Percentiles rank a stretch among this genome's conserved stretches.
phyloP scores from a whole-genome alignment of 371 early-diverging fungal genomes.

The Coemansia sp. region DNA sequence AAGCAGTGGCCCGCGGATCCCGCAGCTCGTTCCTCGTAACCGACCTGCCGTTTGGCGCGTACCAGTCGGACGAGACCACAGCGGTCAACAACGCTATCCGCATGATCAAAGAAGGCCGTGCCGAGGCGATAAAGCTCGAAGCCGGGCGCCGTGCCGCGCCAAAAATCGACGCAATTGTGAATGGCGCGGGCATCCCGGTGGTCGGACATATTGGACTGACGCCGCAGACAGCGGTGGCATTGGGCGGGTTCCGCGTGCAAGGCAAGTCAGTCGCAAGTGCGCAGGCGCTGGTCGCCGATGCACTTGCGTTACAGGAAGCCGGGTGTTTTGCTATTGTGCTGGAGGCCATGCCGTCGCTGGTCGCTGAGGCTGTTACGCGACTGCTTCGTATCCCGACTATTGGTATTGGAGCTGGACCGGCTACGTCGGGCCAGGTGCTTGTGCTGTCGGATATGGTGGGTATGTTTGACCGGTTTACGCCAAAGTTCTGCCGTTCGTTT shows the following conservation, averaged over 20 bases:
- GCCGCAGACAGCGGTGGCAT: constrained; percentile 81
- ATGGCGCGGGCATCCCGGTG: constrained; percentile 82
- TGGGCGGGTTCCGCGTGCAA: constrained; percentile 92
- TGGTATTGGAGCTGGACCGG: constrained; percentile 92
- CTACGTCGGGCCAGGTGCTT: constrained; percentile 89
- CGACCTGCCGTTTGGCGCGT: constrained; percentile 93
- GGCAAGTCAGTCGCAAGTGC: constrained; percentile 79
- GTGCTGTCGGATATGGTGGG: constrained; percentile 89
- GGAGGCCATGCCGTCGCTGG: constrained; percentile 89
- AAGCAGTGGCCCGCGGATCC: constrained; percentile 82
- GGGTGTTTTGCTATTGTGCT: constrained; percentile 90
- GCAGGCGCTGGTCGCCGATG: constrained; percentile 73
- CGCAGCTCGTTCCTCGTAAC: constrained; percentile 75
- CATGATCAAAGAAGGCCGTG: constrained; percentile 81
- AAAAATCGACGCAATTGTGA: constrained; percentile 69
- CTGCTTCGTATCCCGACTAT: constrained; percentile 83
- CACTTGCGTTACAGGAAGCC: constrained; percentile 83
- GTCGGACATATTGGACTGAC: constrained; percentile 93
- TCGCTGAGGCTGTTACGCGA: constrained; percentile 80
- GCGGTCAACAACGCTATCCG: constrained; percentile 78
- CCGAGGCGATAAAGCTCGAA: constrained; percentile 95
- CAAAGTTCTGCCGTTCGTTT: constrained; percentile 87
- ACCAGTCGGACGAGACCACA: constrained; percentile 70
- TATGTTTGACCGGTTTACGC: constrained; percentile 78
- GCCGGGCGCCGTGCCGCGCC: constrained; percentile 83